phyloP scores from a whole-genome alignment of 106 monocot species.

The Xerophyta viscosa region DNA sequence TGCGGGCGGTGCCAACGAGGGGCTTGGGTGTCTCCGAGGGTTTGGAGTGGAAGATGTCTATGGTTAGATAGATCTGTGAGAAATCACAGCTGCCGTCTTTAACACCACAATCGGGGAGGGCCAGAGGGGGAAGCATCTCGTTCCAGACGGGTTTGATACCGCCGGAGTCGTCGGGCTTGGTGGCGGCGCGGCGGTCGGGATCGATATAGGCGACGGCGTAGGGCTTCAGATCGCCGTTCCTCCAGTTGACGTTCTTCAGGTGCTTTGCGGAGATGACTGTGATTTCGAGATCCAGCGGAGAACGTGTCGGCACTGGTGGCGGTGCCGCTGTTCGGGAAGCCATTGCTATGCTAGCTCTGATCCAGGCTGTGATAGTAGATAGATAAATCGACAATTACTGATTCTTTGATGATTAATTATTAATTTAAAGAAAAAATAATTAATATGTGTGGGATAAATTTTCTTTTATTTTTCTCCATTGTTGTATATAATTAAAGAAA shows the following conservation, averaged over 20 bases:
- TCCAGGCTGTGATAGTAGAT: too few species aligned
- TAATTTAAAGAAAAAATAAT: too few species aligned
- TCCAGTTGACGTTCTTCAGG: conserved; percentile 99
- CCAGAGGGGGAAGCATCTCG: conserved; percentile 53
- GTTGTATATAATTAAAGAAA: too few species aligned
- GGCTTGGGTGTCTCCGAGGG: conserved; percentile 92
- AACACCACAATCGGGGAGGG: background rate
- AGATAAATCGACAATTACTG: too few species aligned
- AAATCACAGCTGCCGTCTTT: conserved; percentile 13
- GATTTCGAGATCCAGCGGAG: conserved; percentile 39
- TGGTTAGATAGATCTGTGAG: conserved; percentile 31
- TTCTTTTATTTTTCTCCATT: too few species aligned
- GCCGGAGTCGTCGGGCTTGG: conserved; percentile 77
- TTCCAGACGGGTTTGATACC: conserved; percentile 78
- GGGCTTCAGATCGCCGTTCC: conserved; percentile 81
- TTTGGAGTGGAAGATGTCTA: conserved; percentile 93
- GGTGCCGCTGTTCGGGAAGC: conserved; percentile 5
- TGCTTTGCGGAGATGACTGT: conserved; percentile 79
- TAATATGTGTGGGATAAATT: too few species aligned
- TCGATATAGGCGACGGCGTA: conserved; percentile 81
- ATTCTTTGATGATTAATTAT: too few species aligned
- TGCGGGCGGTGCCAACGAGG: conserved; percentile 62
- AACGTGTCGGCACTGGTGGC: background rate
- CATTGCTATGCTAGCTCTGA: too few species aligned
- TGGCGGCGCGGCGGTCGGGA: conserved; percentile 59